Evolutionary conservation across 768 basidiomycete genomes (phyloP).

Genomic region (Calocybe indica): DNA sequence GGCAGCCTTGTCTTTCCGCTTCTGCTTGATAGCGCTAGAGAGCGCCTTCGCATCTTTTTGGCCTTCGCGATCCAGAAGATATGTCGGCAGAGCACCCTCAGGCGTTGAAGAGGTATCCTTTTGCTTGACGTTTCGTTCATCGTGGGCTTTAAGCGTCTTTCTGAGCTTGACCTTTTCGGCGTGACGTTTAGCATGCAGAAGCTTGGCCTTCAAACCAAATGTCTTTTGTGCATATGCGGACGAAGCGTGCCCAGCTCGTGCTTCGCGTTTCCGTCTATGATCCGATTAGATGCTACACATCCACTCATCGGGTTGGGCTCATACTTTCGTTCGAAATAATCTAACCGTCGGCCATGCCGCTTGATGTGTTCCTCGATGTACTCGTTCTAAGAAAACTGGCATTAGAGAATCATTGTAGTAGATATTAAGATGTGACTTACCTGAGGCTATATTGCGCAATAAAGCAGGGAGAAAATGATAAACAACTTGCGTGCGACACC

Average conservation of each 20-base stretch:
- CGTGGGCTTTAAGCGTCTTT: conserved; percentile 99
- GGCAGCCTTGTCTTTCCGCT: conserved; percentile 97
- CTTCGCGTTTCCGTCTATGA: conserved; percentile 73
- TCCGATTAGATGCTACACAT: background rate
- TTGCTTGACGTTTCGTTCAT: conserved; percentile 97
- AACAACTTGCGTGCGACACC: background rate
- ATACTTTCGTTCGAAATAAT: conserved; percentile 92
- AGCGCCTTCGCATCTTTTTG: conserved; percentile 97
- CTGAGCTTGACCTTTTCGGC: conserved; percentile 98
- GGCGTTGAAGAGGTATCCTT: conserved; percentile 77
- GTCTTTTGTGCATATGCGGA: conserved; percentile 89
- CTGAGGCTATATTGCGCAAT: conserved; percentile 50
- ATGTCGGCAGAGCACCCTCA: conserved; percentile 91
- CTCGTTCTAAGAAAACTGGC: conserved; percentile 64
- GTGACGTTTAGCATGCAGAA: conserved; percentile 95
- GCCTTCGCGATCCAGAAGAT: conserved; percentile 95
- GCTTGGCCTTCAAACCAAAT: conserved; percentile 95
- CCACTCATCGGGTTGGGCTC: background rate
- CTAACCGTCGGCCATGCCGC: conserved; percentile 91
- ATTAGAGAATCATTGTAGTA: background rate
- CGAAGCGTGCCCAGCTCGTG: conserved; percentile 67
- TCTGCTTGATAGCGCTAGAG: conserved; percentile 94
- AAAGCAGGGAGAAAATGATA: conserved; percentile 6
- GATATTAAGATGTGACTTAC: conserved; percentile 24
- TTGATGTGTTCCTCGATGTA: conserved; percentile 99